These are phyloP conservation scores for Cyclotella kingstonii DNA, from an alignment of 108 stramenopile species.

Conservation along the genomic window DNA sequence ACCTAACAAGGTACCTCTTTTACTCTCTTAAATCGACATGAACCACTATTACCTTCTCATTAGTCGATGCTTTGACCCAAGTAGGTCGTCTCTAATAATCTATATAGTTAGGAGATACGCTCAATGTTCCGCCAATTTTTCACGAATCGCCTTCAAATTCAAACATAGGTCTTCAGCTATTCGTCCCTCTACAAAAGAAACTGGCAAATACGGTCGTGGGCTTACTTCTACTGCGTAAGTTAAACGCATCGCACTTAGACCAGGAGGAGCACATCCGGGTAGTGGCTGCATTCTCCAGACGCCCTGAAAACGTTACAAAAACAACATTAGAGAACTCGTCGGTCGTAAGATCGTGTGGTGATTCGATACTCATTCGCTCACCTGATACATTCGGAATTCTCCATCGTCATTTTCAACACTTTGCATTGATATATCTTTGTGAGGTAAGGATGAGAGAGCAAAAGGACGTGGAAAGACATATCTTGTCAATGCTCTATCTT, in stretches of 20 bases:
- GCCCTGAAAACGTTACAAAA: constrained; percentile 34
- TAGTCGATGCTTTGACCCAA: too few relatives aligned
- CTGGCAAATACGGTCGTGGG: constrained; percentile 85
- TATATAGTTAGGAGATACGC: neutral
- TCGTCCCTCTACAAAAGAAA: constrained; percentile 77
- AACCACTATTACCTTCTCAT: too few relatives aligned
- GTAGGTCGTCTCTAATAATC: neutral
- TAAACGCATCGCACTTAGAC: constrained; percentile 73
- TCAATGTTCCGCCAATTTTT: constrained; percentile 18
- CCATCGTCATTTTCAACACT: constrained; percentile 80
- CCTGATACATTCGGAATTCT: constrained; percentile 88
- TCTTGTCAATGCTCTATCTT: constrained; percentile 51
- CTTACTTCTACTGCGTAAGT: constrained; percentile 90
- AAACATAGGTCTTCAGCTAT: constrained; percentile 80
- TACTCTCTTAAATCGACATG: too few relatives aligned
- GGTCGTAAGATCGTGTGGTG: neutral
- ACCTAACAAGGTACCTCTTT: too few relatives aligned
- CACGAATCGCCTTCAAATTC: constrained; percentile 80
- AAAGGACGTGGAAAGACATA: constrained; percentile 85
- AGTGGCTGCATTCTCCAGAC: constrained; percentile 91
- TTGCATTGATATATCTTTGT: constrained; percentile 89
- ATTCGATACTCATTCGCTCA: neutral
- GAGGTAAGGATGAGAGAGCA: constrained; percentile 66
- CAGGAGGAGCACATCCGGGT: constrained; percentile 75
- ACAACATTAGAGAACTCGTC: neutral